Evolutionary conservation across 2,329 filamentous ascomycete genomes (phyloP), one percentile per base, ranked within the genome.

Genomic region (Aureobasidium sp.): DNA sequence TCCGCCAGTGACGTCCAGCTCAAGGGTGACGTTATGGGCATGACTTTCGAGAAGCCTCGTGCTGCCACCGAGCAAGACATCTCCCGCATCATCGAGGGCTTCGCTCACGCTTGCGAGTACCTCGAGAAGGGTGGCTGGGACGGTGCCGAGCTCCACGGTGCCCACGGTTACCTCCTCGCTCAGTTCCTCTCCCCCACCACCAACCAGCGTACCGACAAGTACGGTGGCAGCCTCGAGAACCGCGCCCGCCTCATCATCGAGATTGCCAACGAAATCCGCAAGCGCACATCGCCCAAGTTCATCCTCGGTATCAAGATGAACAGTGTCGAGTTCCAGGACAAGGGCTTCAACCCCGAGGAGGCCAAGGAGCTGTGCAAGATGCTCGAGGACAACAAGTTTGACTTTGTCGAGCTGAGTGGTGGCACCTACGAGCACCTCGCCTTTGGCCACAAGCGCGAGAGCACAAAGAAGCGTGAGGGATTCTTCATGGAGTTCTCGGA

Each of bases 401-500:
- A 83, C 68, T 81, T 83, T 64, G 81, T 85, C 13, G 83, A 85
- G 70, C 74, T 86, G 0, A 79, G 75, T 0, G 83, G 84, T 13
- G 84, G 84, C 8, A 86, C 82, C 0, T 84, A 84, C 65, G 78
- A 86, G 69, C 69, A 73, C 19, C 67, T 81, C 0, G 80, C 76
- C 0, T 82, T 84, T 63, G 65, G 65, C 1, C 79, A 83, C 67
- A 74, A 78, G 70, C 73, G 77, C 51, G 82, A 84, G 45, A 79
- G 75, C 17, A 84, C 81, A 13, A 76, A 76, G 69, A 78, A 79
- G 70, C 66, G 71, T 4, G 82, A 84, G 66, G 77, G 80, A 1
- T 84, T 83, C 74, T 85, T 85, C 74, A 67, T 84, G 46, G 81
- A 84, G 4, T 84, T 83, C 62, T 83, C 83, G 0, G 78, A 84